phyloP scores from a whole-genome alignment of 2,329 filamentous ascomycete species.

The Hypoxylon rubiginosum region DNA sequence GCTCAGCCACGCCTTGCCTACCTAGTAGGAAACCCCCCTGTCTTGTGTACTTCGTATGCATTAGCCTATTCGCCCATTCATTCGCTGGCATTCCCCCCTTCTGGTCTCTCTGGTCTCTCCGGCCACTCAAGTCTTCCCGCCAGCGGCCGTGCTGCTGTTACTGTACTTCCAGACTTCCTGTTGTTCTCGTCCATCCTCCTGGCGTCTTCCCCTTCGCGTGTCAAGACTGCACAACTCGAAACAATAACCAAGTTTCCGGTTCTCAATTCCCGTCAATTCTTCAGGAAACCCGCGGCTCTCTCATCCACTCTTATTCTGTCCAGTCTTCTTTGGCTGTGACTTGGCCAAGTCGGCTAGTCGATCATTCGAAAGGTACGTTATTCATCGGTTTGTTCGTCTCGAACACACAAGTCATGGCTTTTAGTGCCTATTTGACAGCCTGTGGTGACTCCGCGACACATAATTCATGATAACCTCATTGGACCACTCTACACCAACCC shows the following conservation, averaged over 20 bases:
- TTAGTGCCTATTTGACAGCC: constrained; percentile 28
- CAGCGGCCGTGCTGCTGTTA: constrained; percentile 28
- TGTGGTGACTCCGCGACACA: constrained; percentile 40
- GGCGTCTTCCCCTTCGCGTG: constrained; percentile 43
- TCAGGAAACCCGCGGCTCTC: constrained; percentile 33
- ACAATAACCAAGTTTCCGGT: constrained; percentile 40
- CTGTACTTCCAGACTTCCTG: constrained; percentile 24
- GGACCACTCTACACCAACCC: constrained; percentile 28
- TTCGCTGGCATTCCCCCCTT: constrained; percentile 39
- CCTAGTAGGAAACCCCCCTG: constrained; percentile 27
- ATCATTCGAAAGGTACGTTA: constrained; percentile 35
- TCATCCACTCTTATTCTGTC: constrained; percentile 27
- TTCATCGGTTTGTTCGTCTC: constrained; percentile 6
- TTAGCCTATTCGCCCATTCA: constrained; percentile 50
- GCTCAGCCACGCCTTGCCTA: constrained; percentile 48
- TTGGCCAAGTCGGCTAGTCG: constrained; percentile 31
- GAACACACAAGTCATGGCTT: constrained; percentile 7
- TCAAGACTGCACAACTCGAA: constrained; percentile 45
- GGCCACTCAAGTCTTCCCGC: constrained; percentile 24
- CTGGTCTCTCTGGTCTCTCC: constrained; percentile 9
- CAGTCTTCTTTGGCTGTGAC: constrained; percentile 43
- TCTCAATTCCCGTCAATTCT: constrained; percentile 39
- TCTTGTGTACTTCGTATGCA: constrained; percentile 38
- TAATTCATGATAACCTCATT: constrained; percentile 44
- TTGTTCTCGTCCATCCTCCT: constrained; percentile 35